Evolutionary conservation across 805 yeast species (phyloP).

Genomic region (Pichia californica): DNA sequence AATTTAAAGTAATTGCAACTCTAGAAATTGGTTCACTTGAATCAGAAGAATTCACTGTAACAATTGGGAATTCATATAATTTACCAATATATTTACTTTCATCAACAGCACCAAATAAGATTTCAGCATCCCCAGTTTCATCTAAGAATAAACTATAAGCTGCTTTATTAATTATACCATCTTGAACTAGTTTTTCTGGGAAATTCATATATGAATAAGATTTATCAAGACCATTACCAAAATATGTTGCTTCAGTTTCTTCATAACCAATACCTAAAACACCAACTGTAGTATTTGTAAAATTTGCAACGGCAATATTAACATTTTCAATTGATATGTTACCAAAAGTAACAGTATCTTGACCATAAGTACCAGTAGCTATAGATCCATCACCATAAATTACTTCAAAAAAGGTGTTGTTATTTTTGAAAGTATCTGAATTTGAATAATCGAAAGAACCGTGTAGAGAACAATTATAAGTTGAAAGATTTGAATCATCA

Average conservation of each 20-base stretch:
- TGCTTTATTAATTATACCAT: slow-evolving; percentile 47
- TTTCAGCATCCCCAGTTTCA: slow-evolving; percentile 40
- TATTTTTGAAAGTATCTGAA: slow-evolving; percentile 36
- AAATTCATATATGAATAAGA: slow-evolving; percentile 52
- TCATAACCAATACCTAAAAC: slow-evolving; percentile 70
- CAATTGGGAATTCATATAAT: slow-evolving; percentile 42
- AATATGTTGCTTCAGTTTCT: slow-evolving; percentile 57
- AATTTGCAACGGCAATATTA: slow-evolving; percentile 70
- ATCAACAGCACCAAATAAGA: slow-evolving; percentile 73
- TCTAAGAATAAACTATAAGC: slow-evolving; percentile 61
- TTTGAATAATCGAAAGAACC: slow-evolving; percentile 42
- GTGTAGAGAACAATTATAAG: slow-evolving; percentile 33
- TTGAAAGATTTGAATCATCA: too few relatives aligned
- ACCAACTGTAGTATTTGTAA: slow-evolving; percentile 57
- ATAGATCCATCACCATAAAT: slow-evolving; percentile 42
- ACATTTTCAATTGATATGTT: slow-evolving; percentile 41
- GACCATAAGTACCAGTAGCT: slow-evolving; percentile 52
- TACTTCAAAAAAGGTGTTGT: slow-evolving; percentile 37
- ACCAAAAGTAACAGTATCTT: slow-evolving; percentile 52
- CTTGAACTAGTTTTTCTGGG: slow-evolving; percentile 51
- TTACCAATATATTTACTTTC: slow-evolving; percentile 53
- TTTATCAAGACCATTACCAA: slow-evolving; percentile 14
- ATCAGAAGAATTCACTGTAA: slow-evolving; percentile 33
- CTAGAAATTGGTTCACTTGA: slow-evolving; percentile 38
- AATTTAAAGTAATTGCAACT: slow-evolving; percentile 27